Percentiles rank a stretch among this genome's conserved stretches.
Conservation (phyloP, 2,329 filamentous ascomycete species). For the Xylaria sp. region DNA sequence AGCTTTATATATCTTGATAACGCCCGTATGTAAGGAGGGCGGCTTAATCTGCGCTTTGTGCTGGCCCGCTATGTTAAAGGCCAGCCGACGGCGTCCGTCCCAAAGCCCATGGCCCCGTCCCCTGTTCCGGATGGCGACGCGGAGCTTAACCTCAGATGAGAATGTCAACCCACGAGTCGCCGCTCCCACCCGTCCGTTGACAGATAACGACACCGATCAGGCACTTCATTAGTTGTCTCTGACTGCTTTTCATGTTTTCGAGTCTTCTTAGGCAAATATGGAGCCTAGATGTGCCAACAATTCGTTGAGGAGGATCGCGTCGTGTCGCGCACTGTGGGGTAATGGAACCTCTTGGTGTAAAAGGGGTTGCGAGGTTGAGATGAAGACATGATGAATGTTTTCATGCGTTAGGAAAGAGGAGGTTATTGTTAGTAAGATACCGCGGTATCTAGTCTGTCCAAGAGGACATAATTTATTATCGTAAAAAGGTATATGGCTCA, state of each 20-base stretch:
- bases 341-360: conserved; percentile 35
- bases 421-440: background rate
- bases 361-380: conserved; percentile 30
- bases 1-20: conserved; percentile 31
- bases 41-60: conserved; percentile 34
- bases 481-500: background rate
- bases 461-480: background rate
- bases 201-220: conserved; percentile 37
- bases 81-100: no score
- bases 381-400: conserved; percentile 13
- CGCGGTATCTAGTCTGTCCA: background rate
- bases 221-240: conserved; percentile 25
- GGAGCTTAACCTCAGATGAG: conserved; percentile 1
- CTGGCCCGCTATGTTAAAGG: conserved; percentile 33
- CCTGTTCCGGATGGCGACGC: background rate
- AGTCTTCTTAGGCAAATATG: conserved; percentile 27
- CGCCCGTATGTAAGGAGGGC: conserved; percentile 33
- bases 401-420: no score
- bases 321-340: conserved; percentile 34
- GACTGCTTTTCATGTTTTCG: conserved; percentile 26
- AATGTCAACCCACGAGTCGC: no score
- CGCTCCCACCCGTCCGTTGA: conserved; percentile 20
- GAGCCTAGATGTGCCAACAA: no score
- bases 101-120: conserved; percentile 20
- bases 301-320: conserved; percentile 24